Evolutionary conservation across 148 eudicot species (phyloP).

Genomic region (Amaranthus hypochondriacus): DNA sequence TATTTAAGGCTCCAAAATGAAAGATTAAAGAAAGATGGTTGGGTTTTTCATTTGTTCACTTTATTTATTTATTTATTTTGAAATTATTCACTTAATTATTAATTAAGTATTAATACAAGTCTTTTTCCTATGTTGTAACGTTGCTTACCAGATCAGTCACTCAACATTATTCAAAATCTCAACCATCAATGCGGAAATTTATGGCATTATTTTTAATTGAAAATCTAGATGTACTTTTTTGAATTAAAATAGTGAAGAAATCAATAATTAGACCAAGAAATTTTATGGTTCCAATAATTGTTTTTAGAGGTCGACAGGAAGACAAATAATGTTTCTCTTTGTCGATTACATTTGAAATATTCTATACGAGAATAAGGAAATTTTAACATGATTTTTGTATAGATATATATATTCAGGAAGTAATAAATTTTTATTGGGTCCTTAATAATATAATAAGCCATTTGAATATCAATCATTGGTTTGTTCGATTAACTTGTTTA

Average conservation of each 20-base stretch:
- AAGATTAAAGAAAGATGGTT: neutral
- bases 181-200: neutral
- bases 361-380: neutral
- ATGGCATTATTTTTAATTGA: neutral
- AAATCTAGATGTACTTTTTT: too few species aligned
- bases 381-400: too few species aligned
- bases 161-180: slow-evolving; percentile 5
- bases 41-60: neutral
- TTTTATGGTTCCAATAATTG: neutral
- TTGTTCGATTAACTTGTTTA: too few species aligned
- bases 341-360: neutral
- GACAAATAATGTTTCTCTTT: neutral
- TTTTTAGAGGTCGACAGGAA: too few species aligned
- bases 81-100: too few species aligned
- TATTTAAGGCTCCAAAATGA: slow-evolving; percentile 7
- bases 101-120: neutral
- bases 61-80: too few species aligned
- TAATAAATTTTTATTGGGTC: too few species aligned
- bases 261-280: neutral
- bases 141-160: slow-evolving; percentile 22
- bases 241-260: too few species aligned
- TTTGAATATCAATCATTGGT: too few species aligned
- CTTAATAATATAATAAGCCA: too few species aligned
- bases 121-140: neutral
- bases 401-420: too few species aligned